Evolutionary conservation across 2,329 filamentous ascomycete genomes (phyloP), one percentile per base, ranked within the genome.

Genomic region (Botrytis aclada): DNA sequence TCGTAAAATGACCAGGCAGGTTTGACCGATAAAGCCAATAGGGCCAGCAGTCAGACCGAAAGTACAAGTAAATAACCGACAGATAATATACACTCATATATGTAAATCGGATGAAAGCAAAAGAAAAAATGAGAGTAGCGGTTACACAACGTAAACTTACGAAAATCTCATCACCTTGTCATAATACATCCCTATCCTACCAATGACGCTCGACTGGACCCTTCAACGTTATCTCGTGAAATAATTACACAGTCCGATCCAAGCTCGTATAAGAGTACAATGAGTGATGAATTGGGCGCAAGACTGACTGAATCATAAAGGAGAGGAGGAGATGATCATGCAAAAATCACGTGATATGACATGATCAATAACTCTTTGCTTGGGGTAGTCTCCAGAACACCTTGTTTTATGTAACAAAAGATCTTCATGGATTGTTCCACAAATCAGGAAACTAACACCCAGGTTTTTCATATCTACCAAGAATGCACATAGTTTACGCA

Each of bases 211-310:
- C 2, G 22, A n/a, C 0, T 10, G n/a, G 6, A 2, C 14, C 3
- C 47, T 51, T 14, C 12, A 51, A 14, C n/a, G 14, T n/a, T 1
- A 18, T 14, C 4, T 1, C 14, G 4, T 18, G 1, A n/a, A 0
- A 5, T n/a, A 22, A 51, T 51, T n/a, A 3, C 0, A 0, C 0
- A 3, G 4, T 51, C 0, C 6, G 10, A 5, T 14, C 1, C 1
- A 51, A 1, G 25, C 25, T 3, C 47, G 4, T n/a, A 14, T 51
- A n/a, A n/a, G 10, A 25, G 12, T 51, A 51, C 25, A 51, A 4
- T 25, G 10, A 51, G 12, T 51, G 25, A n/a, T 5, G 0, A n/a
- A 3, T 6, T 14, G 25, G 10, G 47, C 5, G 1, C 25, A n/a
- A 14, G 25, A 14, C 10, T 4, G 12, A 51, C 9, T 51, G 4